These are phyloP conservation scores for Trichoderma sp. DNA, from an alignment of 2,329 filamentous ascomycete genomes.

Conservation along the genomic window DNA sequence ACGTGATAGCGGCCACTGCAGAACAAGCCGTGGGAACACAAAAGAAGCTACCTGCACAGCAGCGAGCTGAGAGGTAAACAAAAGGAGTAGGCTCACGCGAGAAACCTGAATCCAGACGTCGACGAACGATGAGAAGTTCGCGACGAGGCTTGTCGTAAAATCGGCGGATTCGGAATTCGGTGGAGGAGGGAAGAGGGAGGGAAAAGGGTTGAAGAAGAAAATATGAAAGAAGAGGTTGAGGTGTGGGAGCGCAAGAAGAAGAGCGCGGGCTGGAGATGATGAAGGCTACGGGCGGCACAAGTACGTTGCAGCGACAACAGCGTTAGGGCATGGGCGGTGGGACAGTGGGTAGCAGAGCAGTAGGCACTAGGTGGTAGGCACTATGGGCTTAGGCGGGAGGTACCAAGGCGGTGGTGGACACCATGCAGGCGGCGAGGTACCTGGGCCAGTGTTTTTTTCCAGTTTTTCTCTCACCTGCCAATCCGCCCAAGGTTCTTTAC, in stretches of 20 bases:
- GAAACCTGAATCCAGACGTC: conserved; percentile 31
- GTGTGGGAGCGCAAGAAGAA: conserved; percentile 19
- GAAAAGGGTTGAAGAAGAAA: conserved; percentile 23
- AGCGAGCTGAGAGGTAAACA: conserved; percentile 32
- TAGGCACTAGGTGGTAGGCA: neutral
- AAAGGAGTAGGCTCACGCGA: conserved; percentile 35
- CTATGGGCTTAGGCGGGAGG: neutral
- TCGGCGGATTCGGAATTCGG: conserved; percentile 43
- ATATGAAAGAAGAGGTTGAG: conserved; percentile 20
- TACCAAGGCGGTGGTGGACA: neutral
- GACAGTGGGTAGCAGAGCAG: conserved; percentile 7
- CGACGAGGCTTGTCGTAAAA: conserved; percentile 38
- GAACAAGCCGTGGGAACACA: conserved; percentile 23
- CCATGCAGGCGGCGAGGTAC: conserved; percentile 14
- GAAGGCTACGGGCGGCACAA: conserved; percentile 24
- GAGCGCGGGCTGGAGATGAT: conserved; percentile 10
- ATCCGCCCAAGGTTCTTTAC: conserved; percentile 12
- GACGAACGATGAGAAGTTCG: conserved; percentile 32
- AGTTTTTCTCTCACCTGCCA: conserved; percentile 8
- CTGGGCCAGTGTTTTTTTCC: conserved; percentile 20
- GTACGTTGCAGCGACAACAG: conserved; percentile 18
- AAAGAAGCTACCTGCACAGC: conserved; percentile 31
- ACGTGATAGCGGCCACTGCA: conserved; percentile 17
- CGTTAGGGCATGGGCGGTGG: conserved; percentile 19
- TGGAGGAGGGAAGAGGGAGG: conserved; percentile 26